Conservation (phyloP, 176 grass and related monocot species). For the Triticum monococcum region DNA sequence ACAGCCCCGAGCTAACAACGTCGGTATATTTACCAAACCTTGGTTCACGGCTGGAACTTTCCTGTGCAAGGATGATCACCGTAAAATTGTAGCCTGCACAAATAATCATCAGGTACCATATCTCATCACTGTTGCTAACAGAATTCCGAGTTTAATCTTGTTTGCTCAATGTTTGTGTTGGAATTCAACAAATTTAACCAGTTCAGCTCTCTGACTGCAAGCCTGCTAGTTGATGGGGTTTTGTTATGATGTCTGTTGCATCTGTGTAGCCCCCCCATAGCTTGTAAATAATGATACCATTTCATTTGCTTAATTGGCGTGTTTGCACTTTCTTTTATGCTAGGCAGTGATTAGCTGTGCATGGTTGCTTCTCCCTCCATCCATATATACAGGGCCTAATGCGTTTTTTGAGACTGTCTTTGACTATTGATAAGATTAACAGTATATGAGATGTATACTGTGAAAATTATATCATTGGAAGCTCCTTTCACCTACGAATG, state of each 20-base stretch:
- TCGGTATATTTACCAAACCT: conserved; percentile 70
- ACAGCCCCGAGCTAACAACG: conserved; percentile 76
- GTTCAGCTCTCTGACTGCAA: neutral
- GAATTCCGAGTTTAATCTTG: neutral
- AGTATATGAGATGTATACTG: no score
- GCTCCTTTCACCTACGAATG: no score
- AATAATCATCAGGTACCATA: conserved; percentile 77
- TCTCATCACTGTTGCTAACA: neutral
- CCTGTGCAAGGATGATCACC: conserved; percentile 89
- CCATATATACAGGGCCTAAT: no score
- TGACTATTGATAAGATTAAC: no score
- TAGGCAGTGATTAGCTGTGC: neutral
- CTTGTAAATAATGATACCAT: neutral
- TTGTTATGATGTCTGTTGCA: conserved; percentile 6
- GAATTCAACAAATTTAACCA: neutral
- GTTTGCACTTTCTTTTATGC: conserved; percentile 8
- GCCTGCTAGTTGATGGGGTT: neutral
- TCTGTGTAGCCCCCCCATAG: neutral
- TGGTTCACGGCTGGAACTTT: conserved; percentile 94
- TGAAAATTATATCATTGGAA: no score
- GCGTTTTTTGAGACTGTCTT: no score
- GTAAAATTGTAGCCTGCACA: conserved; percentile 88
- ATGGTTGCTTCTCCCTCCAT: neutral
- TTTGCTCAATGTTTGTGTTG: neutral
- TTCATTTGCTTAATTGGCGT: neutral